Evolutionary conservation across 225 moss, liverwort and hornwort species (phyloP), one percentile per base, ranked within the genome.

Genomic region (Polytrichum formosum): DNA sequence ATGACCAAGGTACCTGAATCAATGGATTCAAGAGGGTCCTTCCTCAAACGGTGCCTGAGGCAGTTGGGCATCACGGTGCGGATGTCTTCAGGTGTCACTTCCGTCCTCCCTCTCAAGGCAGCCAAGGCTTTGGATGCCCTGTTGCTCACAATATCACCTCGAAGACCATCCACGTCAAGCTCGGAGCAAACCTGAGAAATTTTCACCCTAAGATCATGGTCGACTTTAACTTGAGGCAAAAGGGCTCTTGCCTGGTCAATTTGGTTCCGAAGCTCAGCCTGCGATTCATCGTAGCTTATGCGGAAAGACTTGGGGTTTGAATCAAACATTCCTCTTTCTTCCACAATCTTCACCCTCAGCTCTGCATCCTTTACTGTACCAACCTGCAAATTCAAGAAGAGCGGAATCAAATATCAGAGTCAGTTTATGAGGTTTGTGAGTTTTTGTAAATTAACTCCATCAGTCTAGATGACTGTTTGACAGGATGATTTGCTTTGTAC

Each of bases 21-120:
- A 59, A 96, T 96, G n/a, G 91, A 90, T 72, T 96, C 95, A 5
- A 96, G 90, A 18, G 95, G 92, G 67, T 96, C 93, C 79, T 96
- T 96, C 62, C 93, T 81, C 66, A 96, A 79, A 20, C 91, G 89
- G 70, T 93, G 95, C 87, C 93, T 84, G 60, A 96, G 74, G 76
- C 93, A 93, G 74, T 96, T 93, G 26, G 95, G 95, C 72, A 96
- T 96, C 53, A 96, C 93, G 0, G 88, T 84, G 17, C 93, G 80
- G 23, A 96, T 85, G 35, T 96, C 95, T 76, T 96, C 91, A 0
- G 93, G 86, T 0, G 91, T 96, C 23, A 93, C 95, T 80, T 88
- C 93, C 5, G 80, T 83, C 63, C 91, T 72, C 25, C 82, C 80
- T 23, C 80, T 80, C 66, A 96, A 86, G 9, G 95, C 83, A 26